phyloP scores from a whole-genome alignment of 208 protist species.

The Crithidia thermophila region DNA sequence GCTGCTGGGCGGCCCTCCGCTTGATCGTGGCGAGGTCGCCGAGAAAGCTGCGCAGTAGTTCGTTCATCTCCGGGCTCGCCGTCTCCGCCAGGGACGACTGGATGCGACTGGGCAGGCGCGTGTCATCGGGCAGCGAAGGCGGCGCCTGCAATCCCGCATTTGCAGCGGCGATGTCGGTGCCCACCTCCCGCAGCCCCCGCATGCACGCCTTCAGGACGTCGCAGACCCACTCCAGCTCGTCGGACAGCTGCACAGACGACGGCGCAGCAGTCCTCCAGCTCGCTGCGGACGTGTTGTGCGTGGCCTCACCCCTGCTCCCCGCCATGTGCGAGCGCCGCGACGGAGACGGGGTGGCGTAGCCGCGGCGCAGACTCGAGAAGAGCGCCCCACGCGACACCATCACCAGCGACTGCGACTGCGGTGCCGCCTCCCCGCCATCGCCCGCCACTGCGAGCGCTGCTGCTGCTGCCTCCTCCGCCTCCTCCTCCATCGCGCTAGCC shows the following conservation, averaged over 20 bases:
- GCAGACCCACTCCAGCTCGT: slow-evolving; percentile 57
- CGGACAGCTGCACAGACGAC: slow-evolving; percentile 11
- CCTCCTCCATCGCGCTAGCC: not conserved
- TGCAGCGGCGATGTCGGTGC: slow-evolving; percentile 18
- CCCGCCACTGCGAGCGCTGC: not conserved
- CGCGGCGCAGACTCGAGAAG: slow-evolving; percentile 7
- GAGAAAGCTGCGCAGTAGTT: slow-evolving; percentile 46
- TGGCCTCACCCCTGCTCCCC: not conserved
- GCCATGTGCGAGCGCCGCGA: not conserved
- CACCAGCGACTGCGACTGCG: not conserved
- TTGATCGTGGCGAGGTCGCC: slow-evolving; percentile 38
- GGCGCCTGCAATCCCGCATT: slow-evolving; percentile 12
- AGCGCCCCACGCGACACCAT: not conserved
- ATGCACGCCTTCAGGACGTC: slow-evolving; percentile 70
- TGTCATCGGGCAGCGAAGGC: not conserved
- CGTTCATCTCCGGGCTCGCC: slow-evolving; percentile 38
- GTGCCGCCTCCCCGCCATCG: too few species aligned
- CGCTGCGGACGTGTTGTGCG: not conserved
- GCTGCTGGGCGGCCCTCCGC: slow-evolving; percentile 27
- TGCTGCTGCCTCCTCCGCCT: not conserved
- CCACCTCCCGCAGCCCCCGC: slow-evolving; percentile 37
- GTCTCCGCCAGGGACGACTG: slow-evolving; percentile 2
- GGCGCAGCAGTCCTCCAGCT: not conserved
- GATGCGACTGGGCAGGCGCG: not conserved
- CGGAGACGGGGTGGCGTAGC: slow-evolving; percentile 7